phyloP scores from a whole-genome alignment of 1,284 basidiomycete genomes.

The Chondrostereum purpureum region DNA sequence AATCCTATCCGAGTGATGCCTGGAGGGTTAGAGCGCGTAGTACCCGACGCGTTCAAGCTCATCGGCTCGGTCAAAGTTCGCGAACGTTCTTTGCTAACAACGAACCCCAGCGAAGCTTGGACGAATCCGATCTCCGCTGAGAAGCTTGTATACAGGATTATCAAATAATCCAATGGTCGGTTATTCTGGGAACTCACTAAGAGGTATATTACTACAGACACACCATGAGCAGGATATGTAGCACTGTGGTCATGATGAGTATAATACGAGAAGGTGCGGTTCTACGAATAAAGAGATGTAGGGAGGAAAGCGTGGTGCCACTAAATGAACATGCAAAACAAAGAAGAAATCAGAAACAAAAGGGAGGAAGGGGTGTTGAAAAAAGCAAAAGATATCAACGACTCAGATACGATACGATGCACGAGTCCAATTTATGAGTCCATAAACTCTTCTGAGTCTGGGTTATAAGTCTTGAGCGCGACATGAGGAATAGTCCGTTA shows the following conservation, averaged over 20 bases:
- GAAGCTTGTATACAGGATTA: constrained; percentile 23
- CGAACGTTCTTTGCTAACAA: constrained; percentile 16
- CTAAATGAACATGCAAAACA: not conserved
- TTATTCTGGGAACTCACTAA: not conserved
- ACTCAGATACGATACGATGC: not conserved
- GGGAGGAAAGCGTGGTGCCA: not conserved
- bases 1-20: constrained; percentile 23
- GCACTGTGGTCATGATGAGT: constrained; percentile 6
- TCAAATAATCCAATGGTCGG: too few relatives aligned
- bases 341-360: not conserved
- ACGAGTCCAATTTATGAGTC: too few relatives aligned
- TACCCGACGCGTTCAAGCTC: constrained; percentile 20
- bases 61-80: constrained; percentile 23
- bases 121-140: constrained; percentile 26
- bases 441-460: not conserved
- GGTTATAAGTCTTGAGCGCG: not conserved
- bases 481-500: not conserved
- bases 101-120: constrained; percentile 13
- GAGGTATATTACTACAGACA: not conserved
- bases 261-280: constrained; percentile 3
- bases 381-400: constrained; percentile 5
- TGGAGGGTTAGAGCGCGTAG: constrained; percentile 20
- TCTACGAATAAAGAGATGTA: constrained; percentile 1
- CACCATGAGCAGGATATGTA: constrained; percentile 1
- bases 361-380: too few relatives aligned